phyloP scores from a whole-genome alignment of 257 asterid species.

The Nicotiana undulata region DNA sequence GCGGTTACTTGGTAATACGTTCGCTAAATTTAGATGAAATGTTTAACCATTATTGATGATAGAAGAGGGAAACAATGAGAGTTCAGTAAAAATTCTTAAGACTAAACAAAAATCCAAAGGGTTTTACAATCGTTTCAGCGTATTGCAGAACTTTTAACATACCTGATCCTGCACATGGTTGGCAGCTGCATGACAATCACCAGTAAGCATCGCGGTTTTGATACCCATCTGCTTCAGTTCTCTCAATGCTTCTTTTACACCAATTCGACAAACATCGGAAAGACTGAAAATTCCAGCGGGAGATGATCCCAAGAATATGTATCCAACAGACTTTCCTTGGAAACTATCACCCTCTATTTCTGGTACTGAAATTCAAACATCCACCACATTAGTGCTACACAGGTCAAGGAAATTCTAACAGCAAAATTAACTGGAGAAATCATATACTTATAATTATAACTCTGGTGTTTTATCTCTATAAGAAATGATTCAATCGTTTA shows the following conservation, averaged over 20 bases:
- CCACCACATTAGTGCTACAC: neutral
- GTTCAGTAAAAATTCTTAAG: neutral
- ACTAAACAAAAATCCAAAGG: neutral
- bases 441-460: too few relatives aligned
- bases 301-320: slow-evolving; percentile 51
- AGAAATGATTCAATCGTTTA: slow-evolving; percentile 8
- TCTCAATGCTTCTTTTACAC: slow-evolving; percentile 67
- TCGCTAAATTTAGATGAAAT: neutral
- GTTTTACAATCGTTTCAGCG: neutral
- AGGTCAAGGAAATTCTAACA: neutral
- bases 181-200: slow-evolving; percentile 75
- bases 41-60: neutral
- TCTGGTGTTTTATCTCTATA: neutral
- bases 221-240: slow-evolving; percentile 60
- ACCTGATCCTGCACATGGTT: slow-evolving; percentile 68
- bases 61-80: neutral
- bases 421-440: neutral
- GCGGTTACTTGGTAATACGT: neutral
- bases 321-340: slow-evolving; percentile 63
- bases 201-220: slow-evolving; percentile 77
- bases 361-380: slow-evolving; percentile 40
- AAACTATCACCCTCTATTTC: slow-evolving; percentile 32
- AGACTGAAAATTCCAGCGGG: slow-evolving; percentile 54
- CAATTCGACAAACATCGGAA: slow-evolving; percentile 70
- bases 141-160: neutral